Evolutionary conservation across 331 rosid genomes (phyloP), one percentile per base, ranked within the genome.

Genomic region (Quercus phellos): DNA sequence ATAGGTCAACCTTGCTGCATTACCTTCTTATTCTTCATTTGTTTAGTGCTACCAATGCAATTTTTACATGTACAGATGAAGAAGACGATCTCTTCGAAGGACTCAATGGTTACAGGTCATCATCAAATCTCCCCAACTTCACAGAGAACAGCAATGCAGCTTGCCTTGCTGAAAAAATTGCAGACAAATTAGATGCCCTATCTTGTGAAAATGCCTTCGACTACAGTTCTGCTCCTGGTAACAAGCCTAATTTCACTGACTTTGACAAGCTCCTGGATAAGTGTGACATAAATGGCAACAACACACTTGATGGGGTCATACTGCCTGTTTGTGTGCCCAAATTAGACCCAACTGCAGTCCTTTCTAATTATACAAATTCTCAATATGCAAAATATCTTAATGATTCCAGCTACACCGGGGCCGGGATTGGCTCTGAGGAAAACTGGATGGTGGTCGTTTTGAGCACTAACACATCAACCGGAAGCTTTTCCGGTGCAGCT

Each of bases 371-470:
- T 67, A 91, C 91, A 1, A 59, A 83, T 6, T 42, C 85, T 32
- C 79, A 43, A 5, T 88, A 70, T 55, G 78, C 86, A 0, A 87
- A 67, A 77, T 88, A 84, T 69, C 76, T 91, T 27, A 91, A 91
- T 16, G 77, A 82, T 76, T 87, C 97, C 0, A 91, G 79, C 78
- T 91, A 77, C 74, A 77, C 84, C 0, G 87, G 89, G 2, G 97
- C 88, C 1, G 98, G 95, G 3, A 27, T 89, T 68, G 97, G 91
- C n/a, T 77, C 86, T 4, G 90, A 93, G 43, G 72, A 88, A 6
- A 84, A 91, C 4, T 93, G 97, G 97, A 82, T 90, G 81, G 87
- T 91, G 75, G 79, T 91, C 22, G 75, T 91, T 68, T 30, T 91
- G 74, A 88, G 77, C 60, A 90, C 95, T 13, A 77, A 69, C n/a